phyloP scores from a whole-genome alignment of 768 basidiomycete species.

The Boletus edulis region DNA sequence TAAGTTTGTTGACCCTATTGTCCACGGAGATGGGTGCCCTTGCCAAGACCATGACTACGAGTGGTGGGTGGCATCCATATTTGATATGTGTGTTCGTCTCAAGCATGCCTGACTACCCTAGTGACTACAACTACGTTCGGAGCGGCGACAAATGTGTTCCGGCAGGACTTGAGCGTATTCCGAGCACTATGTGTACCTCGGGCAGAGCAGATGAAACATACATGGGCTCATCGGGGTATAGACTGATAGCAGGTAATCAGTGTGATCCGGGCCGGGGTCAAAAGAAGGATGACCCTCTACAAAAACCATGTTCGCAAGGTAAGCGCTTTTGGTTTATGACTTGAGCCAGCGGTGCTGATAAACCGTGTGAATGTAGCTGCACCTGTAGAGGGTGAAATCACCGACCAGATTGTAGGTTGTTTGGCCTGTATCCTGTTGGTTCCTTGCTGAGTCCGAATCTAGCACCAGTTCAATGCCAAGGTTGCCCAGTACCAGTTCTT shows the following conservation, averaged over 20 bases:
- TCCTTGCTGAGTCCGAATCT: slow-evolving; percentile 9
- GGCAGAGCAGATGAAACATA: slow-evolving; percentile 59
- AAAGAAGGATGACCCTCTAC: slow-evolving; percentile 63
- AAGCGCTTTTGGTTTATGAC: not conserved
- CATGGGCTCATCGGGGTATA: slow-evolving; percentile 86
- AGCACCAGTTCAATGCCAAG: slow-evolving; percentile 67
- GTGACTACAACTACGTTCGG: slow-evolving; percentile 88
- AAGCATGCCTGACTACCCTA: slow-evolving; percentile 26
- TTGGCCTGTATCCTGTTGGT: not conserved
- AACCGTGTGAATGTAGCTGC: slow-evolving; percentile 47
- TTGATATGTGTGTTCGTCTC: not conserved
- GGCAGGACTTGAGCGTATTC: slow-evolving; percentile 85
- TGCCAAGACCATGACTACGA: slow-evolving; percentile 92
- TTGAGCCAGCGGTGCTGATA: not conserved
- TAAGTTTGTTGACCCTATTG: slow-evolving; percentile 85
- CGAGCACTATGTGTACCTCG: slow-evolving; percentile 62
- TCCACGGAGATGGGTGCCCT: slow-evolving; percentile 76
- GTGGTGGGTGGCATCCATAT: slow-evolving; percentile 56
- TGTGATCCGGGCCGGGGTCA: slow-evolving; percentile 61
- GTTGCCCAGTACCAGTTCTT: slow-evolving; percentile 85
- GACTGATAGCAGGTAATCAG: slow-evolving; percentile 89
- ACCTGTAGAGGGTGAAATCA: slow-evolving; percentile 74
- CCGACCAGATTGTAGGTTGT: slow-evolving; percentile 66
- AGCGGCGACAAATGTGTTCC: slow-evolving; percentile 75
- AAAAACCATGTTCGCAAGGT: slow-evolving; percentile 82